A percentile compares a stretch with the other conserved stretches of the same genome.
Evolutionary conservation across 768 basidiomycete genomes (phyloP).

Genomic region (Inosperma sp.): DNA sequence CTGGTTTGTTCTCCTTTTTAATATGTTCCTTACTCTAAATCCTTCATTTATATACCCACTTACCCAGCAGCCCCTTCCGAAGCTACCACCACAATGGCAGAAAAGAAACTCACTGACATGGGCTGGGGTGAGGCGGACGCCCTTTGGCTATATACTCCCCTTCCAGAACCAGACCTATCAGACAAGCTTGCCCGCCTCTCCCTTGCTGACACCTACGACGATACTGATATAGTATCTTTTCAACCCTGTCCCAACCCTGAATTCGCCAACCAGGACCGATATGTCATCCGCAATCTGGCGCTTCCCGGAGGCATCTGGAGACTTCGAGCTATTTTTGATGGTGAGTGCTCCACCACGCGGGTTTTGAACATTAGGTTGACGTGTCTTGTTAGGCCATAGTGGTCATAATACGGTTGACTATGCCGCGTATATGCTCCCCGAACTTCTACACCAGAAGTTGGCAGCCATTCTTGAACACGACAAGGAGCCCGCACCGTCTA

Average conservation of each 20-base stretch:
- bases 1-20: constrained; percentile 9
- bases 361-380: not conserved
- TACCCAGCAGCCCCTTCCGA: not conserved
- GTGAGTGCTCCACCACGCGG: constrained; percentile 22
- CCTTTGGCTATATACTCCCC: constrained; percentile 33
- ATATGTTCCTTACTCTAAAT: constrained; percentile 8
- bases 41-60: constrained; percentile 2
- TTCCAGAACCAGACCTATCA: constrained; percentile 40
- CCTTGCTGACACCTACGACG: constrained; percentile 25
- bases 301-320: constrained; percentile 38
- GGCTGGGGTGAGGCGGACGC: constrained; percentile 30
- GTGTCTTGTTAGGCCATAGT: constrained; percentile 34
- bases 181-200: constrained; percentile 40
- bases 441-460: constrained; percentile 27
- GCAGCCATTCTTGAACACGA: constrained; percentile 10
- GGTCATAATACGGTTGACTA: constrained; percentile 47
- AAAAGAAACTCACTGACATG: constrained; percentile 34
- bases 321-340: constrained; percentile 47
- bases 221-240: constrained; percentile 40
- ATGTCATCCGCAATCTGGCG: constrained; percentile 37
- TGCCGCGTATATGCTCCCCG: constrained; percentile 30
- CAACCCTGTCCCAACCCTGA: constrained; percentile 44
- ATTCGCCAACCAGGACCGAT: constrained; percentile 44
- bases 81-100: constrained; percentile 5
- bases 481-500: constrained; percentile 11